Base-by-base conservation (phyloP, 2,329 filamentous ascomycete species). In the Colletotrichum chlorophyti region DNA sequence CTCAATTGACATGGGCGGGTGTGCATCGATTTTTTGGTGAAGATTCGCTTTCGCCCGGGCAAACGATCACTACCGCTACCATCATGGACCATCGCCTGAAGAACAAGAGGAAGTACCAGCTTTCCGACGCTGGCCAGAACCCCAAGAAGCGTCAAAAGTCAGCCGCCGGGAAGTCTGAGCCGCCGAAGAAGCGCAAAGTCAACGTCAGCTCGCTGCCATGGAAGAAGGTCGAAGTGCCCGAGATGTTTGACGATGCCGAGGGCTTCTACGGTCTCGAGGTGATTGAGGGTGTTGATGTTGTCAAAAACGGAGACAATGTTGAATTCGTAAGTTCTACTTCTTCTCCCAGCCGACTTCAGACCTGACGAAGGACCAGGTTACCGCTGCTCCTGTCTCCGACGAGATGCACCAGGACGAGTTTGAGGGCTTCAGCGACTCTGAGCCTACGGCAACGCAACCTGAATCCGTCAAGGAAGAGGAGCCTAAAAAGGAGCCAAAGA, bases 261-360 rank as follows among this genome's bases (percentile, higher is more conserved):
- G 95, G 95, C 0, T 97, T 99, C 72, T 96, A 89, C 66, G 93
- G 91, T 0, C 77, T 99, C 2, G 93, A 99, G 68, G 93, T 98
- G 68, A 89, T 98, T 42, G 91, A 96, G 14, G 92, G 91, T 48
- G 91, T 99, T 1, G 91, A 97, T 26, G 82, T 99, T n/a, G 79
- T 96, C 37, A 85, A 83, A 61, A 81, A 88, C 26, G 86, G 86
- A 7, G 76, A 80, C 49, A 80, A 76, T 6, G 73, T 88, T 24
- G 78, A 83, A 66, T 88, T 89, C 72, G 76, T 88, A 65, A 53
- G 75, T 70, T 1, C 4, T 11, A 11, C 5, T 3, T 1, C 15
- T 9, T 23, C 3, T 31, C 5, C 3, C 10, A 11, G n/a, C n/a
- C n/a, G n/a, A n/a, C n/a, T n/a, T n/a, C n/a, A n/a, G n/a, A 6